Evolutionary conservation across 352 stramenopile species (phyloP), one percentile per base, ranked within the genome.

Genomic region (Globisporangium irregulare): DNA sequence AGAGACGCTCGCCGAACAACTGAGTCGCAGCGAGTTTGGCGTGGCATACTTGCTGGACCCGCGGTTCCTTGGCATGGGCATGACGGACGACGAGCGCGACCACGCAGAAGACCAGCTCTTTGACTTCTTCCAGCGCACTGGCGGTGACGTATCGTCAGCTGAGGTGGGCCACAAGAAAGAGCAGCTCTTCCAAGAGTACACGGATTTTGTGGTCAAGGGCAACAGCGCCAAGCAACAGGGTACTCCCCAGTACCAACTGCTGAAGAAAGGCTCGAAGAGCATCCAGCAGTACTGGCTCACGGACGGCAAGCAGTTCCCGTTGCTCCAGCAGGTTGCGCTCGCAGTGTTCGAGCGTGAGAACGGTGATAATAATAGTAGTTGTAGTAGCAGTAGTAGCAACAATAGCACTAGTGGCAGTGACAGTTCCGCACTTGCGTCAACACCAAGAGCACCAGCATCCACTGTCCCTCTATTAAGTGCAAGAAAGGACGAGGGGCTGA

Each of bases 201-300:
- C 73, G 15, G 63, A 71, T 60, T 82, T 73, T 32, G 68, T 80
- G 48, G 73, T 78, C 53, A 73, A 76, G 27, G 65, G 70, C 29
- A 74, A 66, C 14, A 58, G 62, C 9, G 61, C 73, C 25, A 75
- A 73, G 38, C 34, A 59, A 0, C 56, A 59, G 18, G 48, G 64
- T 22, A 67, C 70, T n/a, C 72, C 74, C 27, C 73, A 73, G 57
- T 82, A 69, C 65, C 54, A 57, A 55, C 66, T 80, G 65, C 62
- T 82, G 25, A 43, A 62, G 22, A 73, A 71, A 3, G 46, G 60
- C 32, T 75, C 76, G 18, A 80, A 82, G 71, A 66, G 64, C 10
- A 68, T 76, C 41, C 51, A 70, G 34, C 75, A 80, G 55, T 82
- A 72, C 54, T 82, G 75, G 75, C 66, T 73, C 36, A 68, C 63